Evolutionary conservation across 805 yeast genomes (phyloP), one percentile per base, ranked within the genome.

Genomic region (Huiozyma naganishii): DNA sequence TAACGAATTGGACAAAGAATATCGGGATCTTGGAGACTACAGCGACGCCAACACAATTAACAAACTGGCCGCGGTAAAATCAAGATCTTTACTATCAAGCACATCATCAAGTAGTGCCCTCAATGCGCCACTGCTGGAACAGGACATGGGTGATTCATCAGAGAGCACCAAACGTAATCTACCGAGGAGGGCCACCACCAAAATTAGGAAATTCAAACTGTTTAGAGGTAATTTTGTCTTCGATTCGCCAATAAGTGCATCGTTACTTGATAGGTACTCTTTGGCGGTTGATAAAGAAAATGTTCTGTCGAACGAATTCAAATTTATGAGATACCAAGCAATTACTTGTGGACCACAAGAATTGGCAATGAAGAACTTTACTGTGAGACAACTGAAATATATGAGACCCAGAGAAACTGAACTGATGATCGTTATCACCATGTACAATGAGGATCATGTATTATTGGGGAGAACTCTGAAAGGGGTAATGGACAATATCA

Each of bases 301-400:
- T 17, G 40, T 48, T 11, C 44, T 60, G 12, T 57, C 65, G 4
- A 63, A 63, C 43, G 83, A 90, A 68, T 83, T 82, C 71, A 72
- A 78, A 32, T 86, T 81, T 54, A 81, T 90, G 90, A 74, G 97
- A 61, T 90, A 89, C 64, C 86, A 92, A 45, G 97, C 96, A 0
- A 88, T 85, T 17, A 90, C 97, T 1, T 83, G 95, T 61, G 94
- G 90, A 49, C 97, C 97, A 0, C 70, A 76, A 8, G 77, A 80
- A 44, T 85, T 84, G 57, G 66, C 63, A 13, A 51, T 53, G 7
- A 73, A 73, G 49, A 75, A 78, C 52, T 92, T 85, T 67, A 79
- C 82, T n/a, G 69, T 90, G 30, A 74, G 98, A 52, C 97, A 88
- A 57, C 73, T 76, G 37, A 78, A 85, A 54, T 90, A 86, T 59